Evolutionary conservation across 2,329 filamentous ascomycete species (phyloP), one percentile per base, ranked within the genome.

Genomic region (Cercospora citrullina): DNA sequence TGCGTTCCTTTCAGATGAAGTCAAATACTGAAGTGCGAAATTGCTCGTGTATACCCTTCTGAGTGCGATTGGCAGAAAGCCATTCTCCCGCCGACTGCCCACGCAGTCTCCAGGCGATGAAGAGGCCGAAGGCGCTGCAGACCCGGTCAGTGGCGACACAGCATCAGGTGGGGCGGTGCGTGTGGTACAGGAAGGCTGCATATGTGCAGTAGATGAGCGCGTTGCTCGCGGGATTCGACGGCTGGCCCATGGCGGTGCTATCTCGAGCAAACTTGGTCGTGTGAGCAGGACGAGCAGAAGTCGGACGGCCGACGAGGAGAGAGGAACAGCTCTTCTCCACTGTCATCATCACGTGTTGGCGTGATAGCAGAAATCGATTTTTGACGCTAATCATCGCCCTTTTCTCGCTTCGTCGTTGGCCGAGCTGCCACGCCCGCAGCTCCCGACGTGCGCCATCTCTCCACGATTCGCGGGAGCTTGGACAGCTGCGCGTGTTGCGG

Each of bases 121-220:
- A 83, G 70, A 85, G 81, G 71, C 92, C 92, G 75, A 90, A 79
- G 58, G 90, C 74, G 16, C 90, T 93, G 77, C 39, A 57, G 31
- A 42, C 60, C n/a, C 30, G 36, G 72, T 74, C 36, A 72, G 67
- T 64, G 64, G 75, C 87, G 66, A 83, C 33, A 57, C 62, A 59
- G 18, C 51, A 36, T 53, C 36, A n/a, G 23, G 62, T 42, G 62
- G 62, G 62, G 10, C 21, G 12, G 42, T 31, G 51, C 51, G 23
- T 30, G 16, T 66, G 63, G 36, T 36, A 94, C 92, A 95, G 82
- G 78, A 95, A 95, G 60, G 85, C 83, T 71, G 86, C 90, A 82
- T 93, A 94, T 60, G 90, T 92, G 63, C 92, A 82, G 77, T 94
- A 94, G 77, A 95, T 90, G 78, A 94, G 84, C 84, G 91, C 91